phyloP scores from a whole-genome alignment of 768 basidiomycete genomes.

The Suillus lakei region DNA sequence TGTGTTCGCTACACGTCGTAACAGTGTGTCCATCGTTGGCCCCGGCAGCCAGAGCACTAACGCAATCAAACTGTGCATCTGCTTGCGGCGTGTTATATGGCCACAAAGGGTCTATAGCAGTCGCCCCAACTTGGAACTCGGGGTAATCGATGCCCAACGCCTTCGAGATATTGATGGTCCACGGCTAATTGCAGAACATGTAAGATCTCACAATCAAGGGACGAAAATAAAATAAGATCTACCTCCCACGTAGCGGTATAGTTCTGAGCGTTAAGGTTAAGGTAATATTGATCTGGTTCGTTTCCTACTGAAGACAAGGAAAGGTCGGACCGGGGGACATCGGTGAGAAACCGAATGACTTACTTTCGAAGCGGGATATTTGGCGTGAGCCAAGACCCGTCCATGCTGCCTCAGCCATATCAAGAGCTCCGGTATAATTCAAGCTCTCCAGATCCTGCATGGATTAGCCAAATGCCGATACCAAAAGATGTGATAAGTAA shows the following conservation, averaged over 20 bases:
- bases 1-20: conserved; percentile 55
- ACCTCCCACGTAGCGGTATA: conserved; percentile 54
- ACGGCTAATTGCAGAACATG: conserved; percentile 37
- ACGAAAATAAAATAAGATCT: conserved; percentile 13
- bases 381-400: conserved; percentile 41
- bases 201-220: background rate
- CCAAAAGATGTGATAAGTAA: background rate
- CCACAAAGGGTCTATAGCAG: conserved; percentile 56
- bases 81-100: conserved; percentile 49
- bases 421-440: conserved; percentile 45
- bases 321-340: background rate
- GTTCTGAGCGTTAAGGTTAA: conserved; percentile 44
- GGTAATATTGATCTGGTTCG: conserved; percentile 55
- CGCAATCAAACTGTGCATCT: conserved; percentile 44
- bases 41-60: conserved; percentile 53
- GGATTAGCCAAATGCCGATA: background rate
- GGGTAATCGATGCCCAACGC: conserved; percentile 43
- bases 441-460: conserved; percentile 50
- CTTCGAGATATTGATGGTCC: conserved; percentile 53
- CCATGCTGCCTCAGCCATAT: conserved; percentile 48
- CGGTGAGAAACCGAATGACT: background rate
- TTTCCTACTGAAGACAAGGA: conserved; percentile 46
- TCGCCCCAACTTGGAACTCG: conserved; percentile 54
- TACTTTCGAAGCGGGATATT: conserved; percentile 52
- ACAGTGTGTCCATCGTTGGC: conserved; percentile 47